These are phyloP conservation scores for Raphidocelis subcapitata DNA, from an alignment of 139 green algal species.

Conservation along the genomic window DNA sequence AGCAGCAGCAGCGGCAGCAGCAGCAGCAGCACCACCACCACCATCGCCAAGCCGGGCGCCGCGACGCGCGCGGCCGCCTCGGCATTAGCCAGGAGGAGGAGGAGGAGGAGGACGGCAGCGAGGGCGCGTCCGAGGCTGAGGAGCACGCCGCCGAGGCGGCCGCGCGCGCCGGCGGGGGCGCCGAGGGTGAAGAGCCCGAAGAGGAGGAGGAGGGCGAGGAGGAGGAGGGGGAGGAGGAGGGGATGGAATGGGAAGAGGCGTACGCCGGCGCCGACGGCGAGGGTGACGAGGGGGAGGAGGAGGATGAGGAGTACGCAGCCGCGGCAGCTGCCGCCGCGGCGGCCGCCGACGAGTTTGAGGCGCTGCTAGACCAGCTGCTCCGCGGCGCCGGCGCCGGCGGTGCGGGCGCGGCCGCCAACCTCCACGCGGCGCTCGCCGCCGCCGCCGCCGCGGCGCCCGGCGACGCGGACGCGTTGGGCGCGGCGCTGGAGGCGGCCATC, in stretches of 20 bases:
- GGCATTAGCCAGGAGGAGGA: conserved; percentile 7
- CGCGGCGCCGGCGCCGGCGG: conserved; percentile 2
- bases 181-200: neutral
- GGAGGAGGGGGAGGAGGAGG: conserved; percentile 1
- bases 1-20: neutral
- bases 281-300: neutral
- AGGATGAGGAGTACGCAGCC: neutral
- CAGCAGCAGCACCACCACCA: conserved; percentile 14
- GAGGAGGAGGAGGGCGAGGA: conserved; percentile 6
- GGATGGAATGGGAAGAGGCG: conserved; percentile 1
- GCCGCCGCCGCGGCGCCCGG: conserved; percentile 14
- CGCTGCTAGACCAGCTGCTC: conserved; percentile 12
- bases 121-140: conserved; percentile 7
- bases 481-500: neutral
- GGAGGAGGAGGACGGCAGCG: neutral
- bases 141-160: conserved; percentile 1
- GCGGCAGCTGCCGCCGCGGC: neutral
- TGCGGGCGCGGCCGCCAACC: conserved; percentile 16
- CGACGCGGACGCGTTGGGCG: conserved; percentile 10
- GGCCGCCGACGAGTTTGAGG: conserved; percentile 7
- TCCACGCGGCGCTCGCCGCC: neutral
- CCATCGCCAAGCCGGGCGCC: neutral
- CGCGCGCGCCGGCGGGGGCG: conserved; percentile 4
- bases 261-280: neutral
- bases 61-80: neutral